Evolutionary conservation across 305 asterid species (phyloP).

Genomic region (Petunia hybrid): DNA sequence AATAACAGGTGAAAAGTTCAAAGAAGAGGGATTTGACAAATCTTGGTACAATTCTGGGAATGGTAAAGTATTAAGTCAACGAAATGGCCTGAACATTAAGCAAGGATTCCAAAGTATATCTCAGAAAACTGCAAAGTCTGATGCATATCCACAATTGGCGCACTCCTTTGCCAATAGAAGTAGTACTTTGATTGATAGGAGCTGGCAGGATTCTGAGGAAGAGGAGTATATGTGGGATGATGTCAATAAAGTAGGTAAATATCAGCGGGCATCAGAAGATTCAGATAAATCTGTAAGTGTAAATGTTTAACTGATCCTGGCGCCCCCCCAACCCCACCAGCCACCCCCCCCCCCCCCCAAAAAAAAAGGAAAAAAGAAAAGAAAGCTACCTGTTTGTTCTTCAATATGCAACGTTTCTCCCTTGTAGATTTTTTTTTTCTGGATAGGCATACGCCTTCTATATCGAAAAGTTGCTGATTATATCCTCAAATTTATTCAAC

Average conservation of each 20-base stretch:
- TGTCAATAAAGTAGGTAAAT: constrained; percentile 59
- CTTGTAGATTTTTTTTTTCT: not conserved
- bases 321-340: not conserved
- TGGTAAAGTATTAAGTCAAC: constrained; percentile 50
- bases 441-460: not conserved
- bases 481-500: not conserved
- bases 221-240: constrained; percentile 88
- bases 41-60: constrained; percentile 62
- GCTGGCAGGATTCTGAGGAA: constrained; percentile 92
- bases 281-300: constrained; percentile 68
- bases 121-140: constrained; percentile 45
- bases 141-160: constrained; percentile 47
- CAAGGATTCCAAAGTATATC: constrained; percentile 56
- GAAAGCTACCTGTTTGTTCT: not conserved
- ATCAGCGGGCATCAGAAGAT: constrained; percentile 63
- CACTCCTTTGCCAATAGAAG: constrained; percentile 45
- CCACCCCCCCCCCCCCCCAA: constrained; percentile 21
- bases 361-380: constrained; percentile 9
- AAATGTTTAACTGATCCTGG: not conserved
- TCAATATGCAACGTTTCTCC: not conserved
- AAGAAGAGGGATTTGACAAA: constrained; percentile 62
- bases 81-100: constrained; percentile 62
- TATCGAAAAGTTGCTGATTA: constrained; percentile 15
- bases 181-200: constrained; percentile 52
- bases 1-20: constrained; percentile 51